Base-by-base conservation (phyloP, 768 basidiomycete species). In the Saitozyma sp. region DNA sequence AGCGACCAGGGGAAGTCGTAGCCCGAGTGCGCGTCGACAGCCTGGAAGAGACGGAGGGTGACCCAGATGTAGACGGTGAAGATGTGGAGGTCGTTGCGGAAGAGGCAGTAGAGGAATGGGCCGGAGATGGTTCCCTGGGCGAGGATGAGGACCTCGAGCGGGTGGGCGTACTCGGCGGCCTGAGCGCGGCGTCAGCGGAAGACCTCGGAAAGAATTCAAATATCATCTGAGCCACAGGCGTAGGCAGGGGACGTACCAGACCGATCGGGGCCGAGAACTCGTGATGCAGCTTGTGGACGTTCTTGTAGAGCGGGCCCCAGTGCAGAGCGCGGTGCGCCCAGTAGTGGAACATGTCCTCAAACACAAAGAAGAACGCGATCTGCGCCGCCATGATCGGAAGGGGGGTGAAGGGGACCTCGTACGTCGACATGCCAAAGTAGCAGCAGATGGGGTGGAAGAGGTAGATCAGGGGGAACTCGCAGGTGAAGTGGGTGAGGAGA, bases 1-100 rank as follows among this genome's bases (percentile, higher is more conserved):
- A 98, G 83, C 6, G 91, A 94, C 94, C 93, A 98, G 0, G 96
- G 95, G 85, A 99, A 99, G 79, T 98, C 92, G 79, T 96, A 97
- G 52, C 95, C 95, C 54, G 89, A 91, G 85, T 99, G 96, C 5
- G 95, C 88, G 67, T 99, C 96, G 68, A 99, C 87, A 43, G 95
- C 94, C 76, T 99, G 96, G 87, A 92, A 96, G 42, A 99, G 86
- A 42, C 94, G 87, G 55, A 95, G 85, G 13, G 87, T 87, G 75
- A 98, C 91, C 94, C 95, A 98, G 66, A 90, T 68, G 81, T 94
- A 96, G 71, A 98, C 88, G 11, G 94, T 90, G 72, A 93, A 70
- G 73, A 99, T 91, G 83, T 99, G 96, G 52, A 98, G 83, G 79
- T 89, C 83, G 59, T 82, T 79, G 49, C 81, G 80, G 38, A 86